phyloP scores from a whole-genome alignment of 371 early-diverging fungal species.

The Mucor piriformis region DNA sequence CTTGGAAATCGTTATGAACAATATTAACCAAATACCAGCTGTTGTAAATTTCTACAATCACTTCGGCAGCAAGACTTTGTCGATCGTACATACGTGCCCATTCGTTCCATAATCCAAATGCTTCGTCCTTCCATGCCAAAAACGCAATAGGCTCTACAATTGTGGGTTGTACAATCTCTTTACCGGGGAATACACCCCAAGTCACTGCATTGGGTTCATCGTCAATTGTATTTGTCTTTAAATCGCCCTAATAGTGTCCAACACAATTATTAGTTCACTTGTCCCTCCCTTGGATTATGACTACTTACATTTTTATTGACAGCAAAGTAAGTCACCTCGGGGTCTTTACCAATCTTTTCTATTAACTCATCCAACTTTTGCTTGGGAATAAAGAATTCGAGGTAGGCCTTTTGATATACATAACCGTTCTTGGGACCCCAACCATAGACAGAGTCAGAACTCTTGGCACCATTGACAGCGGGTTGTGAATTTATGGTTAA shows the following conservation, averaged over 20 bases:
- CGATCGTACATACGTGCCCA: constrained; percentile 84
- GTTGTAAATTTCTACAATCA: constrained; percentile 72
- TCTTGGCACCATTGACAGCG: constrained; percentile 89
- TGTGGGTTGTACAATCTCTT: constrained; percentile 97
- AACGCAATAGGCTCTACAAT: constrained; percentile 92
- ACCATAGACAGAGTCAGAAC: constrained; percentile 80
- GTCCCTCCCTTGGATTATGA: not conserved
- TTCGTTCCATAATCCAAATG: constrained; percentile 91
- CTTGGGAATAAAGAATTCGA: constrained; percentile 93
- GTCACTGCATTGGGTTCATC: constrained; percentile 96
- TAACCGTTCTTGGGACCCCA: constrained; percentile 98
- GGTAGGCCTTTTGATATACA: constrained; percentile 96
- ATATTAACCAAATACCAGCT: constrained; percentile 93
- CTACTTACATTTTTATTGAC: constrained; percentile 68
- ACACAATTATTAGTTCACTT: not conserved
- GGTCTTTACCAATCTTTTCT: constrained; percentile 62
- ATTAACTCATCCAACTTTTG: constrained; percentile 71
- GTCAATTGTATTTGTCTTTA: constrained; percentile 80
- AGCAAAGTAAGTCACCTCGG: constrained; percentile 87
- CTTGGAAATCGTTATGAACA: constrained; percentile 93
- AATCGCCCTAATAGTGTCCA: constrained; percentile 79
- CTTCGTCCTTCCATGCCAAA: constrained; percentile 97
- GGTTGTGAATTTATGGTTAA: constrained; percentile 97
- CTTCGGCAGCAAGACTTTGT: constrained; percentile 57
- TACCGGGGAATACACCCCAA: constrained; percentile 98